Conservation (phyloP, 345 rosid species). For the Corchorus capsularis region DNA sequence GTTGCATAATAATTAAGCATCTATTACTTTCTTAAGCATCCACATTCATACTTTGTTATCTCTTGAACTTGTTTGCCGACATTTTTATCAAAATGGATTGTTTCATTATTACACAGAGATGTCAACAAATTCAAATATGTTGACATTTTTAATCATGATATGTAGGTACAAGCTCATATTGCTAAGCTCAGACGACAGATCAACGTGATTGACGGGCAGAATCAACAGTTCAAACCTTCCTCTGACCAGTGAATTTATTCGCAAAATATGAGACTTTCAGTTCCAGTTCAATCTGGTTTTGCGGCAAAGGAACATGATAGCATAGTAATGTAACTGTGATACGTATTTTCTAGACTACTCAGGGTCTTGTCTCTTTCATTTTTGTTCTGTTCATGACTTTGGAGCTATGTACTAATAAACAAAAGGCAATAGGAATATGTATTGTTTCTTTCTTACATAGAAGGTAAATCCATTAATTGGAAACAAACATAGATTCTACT, state of each 20-base stretch:
- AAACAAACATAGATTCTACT: too few species aligned
- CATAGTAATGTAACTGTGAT: slow-evolving; percentile 27
- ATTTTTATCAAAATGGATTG: neutral
- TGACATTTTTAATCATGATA: slow-evolving; percentile 16
- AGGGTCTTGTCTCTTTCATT: slow-evolving; percentile 6
- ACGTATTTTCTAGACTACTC: slow-evolving; percentile 20
- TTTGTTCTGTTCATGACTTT: neutral
- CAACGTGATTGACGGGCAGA: slow-evolving; percentile 67
- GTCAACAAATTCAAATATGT: slow-evolving; percentile 15
- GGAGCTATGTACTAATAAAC: slow-evolving; percentile 21
- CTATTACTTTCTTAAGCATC: slow-evolving; percentile 4
- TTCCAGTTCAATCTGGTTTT: slow-evolving; percentile 17
- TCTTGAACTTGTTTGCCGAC: neutral
- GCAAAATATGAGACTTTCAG: slow-evolving; percentile 8
- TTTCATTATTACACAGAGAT: neutral
- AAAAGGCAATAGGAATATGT: slow-evolving; percentile 12
- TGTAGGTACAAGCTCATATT: slow-evolving; percentile 77
- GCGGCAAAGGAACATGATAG: slow-evolving; percentile 22
- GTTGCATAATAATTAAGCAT: neutral
- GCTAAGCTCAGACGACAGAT: slow-evolving; percentile 64
- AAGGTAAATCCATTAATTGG: neutral
- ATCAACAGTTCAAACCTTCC: slow-evolving; percentile 56
- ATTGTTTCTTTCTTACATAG: slow-evolving; percentile 14
- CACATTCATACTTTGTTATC: neutral
- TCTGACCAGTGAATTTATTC: slow-evolving; percentile 49